phyloP scores from a whole-genome alignment of 148 eudicot species.

The Talinum fruticosum region DNA sequence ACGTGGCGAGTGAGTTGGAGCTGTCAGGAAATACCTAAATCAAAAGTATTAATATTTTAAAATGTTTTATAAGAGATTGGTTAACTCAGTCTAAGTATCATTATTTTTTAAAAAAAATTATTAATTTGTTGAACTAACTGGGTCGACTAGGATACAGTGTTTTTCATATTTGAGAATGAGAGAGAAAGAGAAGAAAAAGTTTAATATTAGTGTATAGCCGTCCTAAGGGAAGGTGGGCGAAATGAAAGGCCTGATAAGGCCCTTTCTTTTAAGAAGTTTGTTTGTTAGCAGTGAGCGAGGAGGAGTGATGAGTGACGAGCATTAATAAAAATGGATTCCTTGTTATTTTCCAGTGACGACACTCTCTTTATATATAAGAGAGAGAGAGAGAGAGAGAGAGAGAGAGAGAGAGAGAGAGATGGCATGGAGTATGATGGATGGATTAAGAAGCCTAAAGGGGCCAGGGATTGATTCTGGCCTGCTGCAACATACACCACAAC shows the following conservation, averaged over 20 bases:
- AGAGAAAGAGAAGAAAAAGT: too few species aligned
- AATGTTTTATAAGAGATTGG: too few species aligned
- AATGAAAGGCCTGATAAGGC: not conserved
- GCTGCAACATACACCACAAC: constrained; percentile 22
- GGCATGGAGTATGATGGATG: not conserved
- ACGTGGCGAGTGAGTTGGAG: too few species aligned
- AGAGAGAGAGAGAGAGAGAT: not conserved
- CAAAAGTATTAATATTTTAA: too few species aligned
- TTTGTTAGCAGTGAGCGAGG: constrained; percentile 3
- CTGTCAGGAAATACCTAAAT: too few species aligned
- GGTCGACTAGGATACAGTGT: too few species aligned
- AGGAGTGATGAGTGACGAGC: not conserved
- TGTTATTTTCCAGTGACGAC: constrained; percentile 1
- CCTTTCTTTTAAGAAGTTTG: not conserved
- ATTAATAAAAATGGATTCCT: not conserved
- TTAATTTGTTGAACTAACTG: too few species aligned
- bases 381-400: not conserved
- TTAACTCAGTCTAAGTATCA: too few species aligned
- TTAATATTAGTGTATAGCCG: not conserved
- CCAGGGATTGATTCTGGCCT: not conserved
- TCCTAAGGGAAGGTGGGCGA: not conserved
- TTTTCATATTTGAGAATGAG: too few species aligned
- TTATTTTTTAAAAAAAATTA: too few species aligned
- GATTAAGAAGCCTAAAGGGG: not conserved
- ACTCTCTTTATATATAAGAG: constrained; percentile 9